phyloP scores from a whole-genome alignment of 2,329 filamentous ascomycete species.

The Exophiala spinifera region DNA sequence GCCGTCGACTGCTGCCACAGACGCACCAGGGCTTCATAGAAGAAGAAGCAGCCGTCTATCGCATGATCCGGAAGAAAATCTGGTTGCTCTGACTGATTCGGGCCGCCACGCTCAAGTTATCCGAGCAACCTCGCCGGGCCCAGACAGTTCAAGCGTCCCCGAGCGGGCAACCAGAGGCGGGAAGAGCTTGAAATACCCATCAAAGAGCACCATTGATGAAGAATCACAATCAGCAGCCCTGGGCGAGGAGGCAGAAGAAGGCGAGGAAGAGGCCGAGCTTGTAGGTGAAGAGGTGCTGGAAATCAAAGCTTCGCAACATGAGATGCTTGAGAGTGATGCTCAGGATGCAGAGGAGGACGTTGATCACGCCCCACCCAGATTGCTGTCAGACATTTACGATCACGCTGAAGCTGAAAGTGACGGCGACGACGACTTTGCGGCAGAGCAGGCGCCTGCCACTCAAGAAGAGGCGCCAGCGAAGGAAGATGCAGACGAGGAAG shows the following conservation, averaged over 20 bases:
- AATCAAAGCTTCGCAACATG: conserved; percentile 41
- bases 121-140: conserved; percentile 53
- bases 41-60: conserved; percentile 59
- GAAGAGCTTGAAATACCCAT: conserved; percentile 37
- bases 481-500: conserved; percentile 41
- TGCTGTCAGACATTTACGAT: conserved; percentile 22
- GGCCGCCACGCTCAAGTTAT: conserved; percentile 56
- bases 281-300: conserved; percentile 31
- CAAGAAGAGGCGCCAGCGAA: conserved; percentile 39
- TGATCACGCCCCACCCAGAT: conserved; percentile 29
- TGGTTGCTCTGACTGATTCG: conserved; percentile 58
- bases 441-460: conserved; percentile 35
- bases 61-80: conserved; percentile 55
- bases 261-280: background rate
- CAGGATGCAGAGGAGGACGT: conserved; percentile 31
- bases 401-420: conserved; percentile 26
- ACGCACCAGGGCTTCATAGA: conserved; percentile 27
- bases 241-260: conserved; percentile 27
- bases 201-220: conserved; percentile 39
- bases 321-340: conserved; percentile 43
- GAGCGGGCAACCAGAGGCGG: conserved; percentile 43
- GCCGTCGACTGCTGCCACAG: conserved; percentile 27
- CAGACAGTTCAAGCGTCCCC: conserved; percentile 32
- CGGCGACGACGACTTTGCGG: conserved; percentile 13
- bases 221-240: conserved; percentile 45